Percentiles rank a stretch among this genome's conserved stretches.
Evolutionary conservation across 2,329 filamentous ascomycete species (phyloP).

Genomic region (Fonsecaea pugnacius): DNA sequence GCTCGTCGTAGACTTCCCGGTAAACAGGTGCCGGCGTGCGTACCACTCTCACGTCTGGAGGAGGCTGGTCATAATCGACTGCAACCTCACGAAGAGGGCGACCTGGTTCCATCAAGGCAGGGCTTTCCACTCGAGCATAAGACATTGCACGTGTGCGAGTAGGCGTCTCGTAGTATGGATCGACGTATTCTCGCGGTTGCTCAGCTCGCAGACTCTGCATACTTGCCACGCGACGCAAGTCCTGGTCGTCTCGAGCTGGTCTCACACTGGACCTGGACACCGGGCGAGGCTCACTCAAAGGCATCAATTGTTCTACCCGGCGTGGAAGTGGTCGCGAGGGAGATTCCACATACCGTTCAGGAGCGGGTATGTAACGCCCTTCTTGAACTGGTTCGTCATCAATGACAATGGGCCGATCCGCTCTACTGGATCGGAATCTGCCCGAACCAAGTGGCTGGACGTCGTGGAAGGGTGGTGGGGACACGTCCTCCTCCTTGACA

Average conservation of each 20-base stretch:
- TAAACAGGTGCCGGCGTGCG: conserved; percentile 45
- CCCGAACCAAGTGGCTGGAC: conserved; percentile 48
- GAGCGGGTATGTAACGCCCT: conserved; percentile 34
- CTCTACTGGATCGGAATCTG: conserved; percentile 43
- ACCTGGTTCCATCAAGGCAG: conserved; percentile 43
- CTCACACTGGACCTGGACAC: conserved; percentile 47
- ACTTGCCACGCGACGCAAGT: conserved; percentile 54
- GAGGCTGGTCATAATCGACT: conserved; percentile 45
- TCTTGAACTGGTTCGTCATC: conserved; percentile 45
- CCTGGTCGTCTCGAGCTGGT: conserved; percentile 46
- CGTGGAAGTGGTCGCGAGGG: conserved; percentile 33
- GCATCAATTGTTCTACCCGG: conserved; percentile 35
- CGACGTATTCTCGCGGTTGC: conserved; percentile 50
- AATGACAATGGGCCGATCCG: conserved; percentile 55
- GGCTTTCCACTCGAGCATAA: conserved; percentile 47
- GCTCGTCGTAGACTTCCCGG: conserved; percentile 49
- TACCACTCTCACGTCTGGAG: conserved; percentile 50
- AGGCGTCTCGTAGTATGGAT: conserved; percentile 40
- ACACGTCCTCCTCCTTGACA: conserved; percentile 67
- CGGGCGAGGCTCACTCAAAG: conserved; percentile 45
- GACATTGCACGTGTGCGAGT: conserved; percentile 44
- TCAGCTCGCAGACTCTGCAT: conserved; percentile 52
- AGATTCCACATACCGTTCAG: conserved; percentile 36
- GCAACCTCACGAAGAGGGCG: conserved; percentile 42
- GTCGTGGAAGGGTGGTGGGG: conserved; percentile 61